These are phyloP conservation scores for Trichoderma sp. DNA, from an alignment of 2,329 filamentous ascomycete species.

Conservation along the genomic window DNA sequence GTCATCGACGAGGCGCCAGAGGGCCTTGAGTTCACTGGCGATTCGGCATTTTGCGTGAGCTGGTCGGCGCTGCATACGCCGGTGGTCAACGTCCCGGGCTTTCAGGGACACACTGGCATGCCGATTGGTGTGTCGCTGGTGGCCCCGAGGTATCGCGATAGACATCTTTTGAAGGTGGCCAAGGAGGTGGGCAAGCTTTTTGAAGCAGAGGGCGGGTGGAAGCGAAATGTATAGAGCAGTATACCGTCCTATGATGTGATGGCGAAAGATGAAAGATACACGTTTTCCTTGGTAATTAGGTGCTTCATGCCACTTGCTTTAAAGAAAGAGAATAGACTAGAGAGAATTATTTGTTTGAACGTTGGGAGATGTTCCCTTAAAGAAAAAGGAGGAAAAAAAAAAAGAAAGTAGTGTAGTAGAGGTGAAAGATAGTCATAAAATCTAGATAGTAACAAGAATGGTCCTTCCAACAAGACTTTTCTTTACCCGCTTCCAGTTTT, in stretches of 20 bases:
- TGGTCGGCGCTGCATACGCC: slow-evolving; percentile 65
- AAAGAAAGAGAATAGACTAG: not conserved
- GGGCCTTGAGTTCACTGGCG: slow-evolving; percentile 58
- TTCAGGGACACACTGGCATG: slow-evolving; percentile 56
- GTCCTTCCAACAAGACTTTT: not conserved
- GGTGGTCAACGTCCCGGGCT: slow-evolving; percentile 67
- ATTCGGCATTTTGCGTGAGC: slow-evolving; percentile 53
- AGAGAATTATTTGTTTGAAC: not conserved
- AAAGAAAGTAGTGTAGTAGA: not conserved
- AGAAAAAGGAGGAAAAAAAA: too few relatives aligned
- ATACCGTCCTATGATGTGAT: not conserved
- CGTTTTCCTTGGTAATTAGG: not conserved
- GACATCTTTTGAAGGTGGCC: slow-evolving; percentile 49
- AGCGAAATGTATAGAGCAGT: slow-evolving; percentile 28
- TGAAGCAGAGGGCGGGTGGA: slow-evolving; percentile 38
- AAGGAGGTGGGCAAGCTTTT: slow-evolving; percentile 45
- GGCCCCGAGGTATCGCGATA: slow-evolving; percentile 51
- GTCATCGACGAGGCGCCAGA: slow-evolving; percentile 62
- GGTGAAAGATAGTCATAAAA: slow-evolving; percentile 14
- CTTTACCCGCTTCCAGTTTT: slow-evolving; percentile 16
- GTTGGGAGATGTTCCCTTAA: too few relatives aligned
- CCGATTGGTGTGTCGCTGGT: slow-evolving; percentile 63
- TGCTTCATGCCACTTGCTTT: not conserved
- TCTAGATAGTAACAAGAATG: slow-evolving; percentile 15
- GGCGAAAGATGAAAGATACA: not conserved